These are phyloP conservation scores for Houttuynia cordata DNA, from an alignment of 164 flowering plant genomes.

Conservation along the genomic window DNA sequence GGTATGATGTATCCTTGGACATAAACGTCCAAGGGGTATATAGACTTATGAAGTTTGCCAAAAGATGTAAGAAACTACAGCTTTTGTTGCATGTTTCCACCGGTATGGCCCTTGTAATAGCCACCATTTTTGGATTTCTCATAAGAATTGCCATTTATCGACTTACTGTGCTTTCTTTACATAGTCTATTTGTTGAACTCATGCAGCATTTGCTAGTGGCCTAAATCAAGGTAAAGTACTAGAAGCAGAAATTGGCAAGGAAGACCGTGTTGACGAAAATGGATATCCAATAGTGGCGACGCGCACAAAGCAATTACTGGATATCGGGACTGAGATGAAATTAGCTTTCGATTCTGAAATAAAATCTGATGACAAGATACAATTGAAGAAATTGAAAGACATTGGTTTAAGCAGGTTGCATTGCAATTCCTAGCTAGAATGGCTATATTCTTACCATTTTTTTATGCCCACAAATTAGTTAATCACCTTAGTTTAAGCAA, in stretches of 20 bases:
- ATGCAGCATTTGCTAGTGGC: slow-evolving; percentile 85
- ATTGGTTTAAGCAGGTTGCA: slow-evolving; percentile 52
- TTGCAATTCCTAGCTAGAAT: no score
- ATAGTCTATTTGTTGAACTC: neutral
- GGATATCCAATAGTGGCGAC: slow-evolving; percentile 12
- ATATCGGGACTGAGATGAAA: slow-evolving; percentile 55
- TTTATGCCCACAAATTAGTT: no score
- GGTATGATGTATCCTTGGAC: slow-evolving; percentile 62
- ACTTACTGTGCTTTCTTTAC: neutral
- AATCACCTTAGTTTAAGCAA: slow-evolving; percentile 33
- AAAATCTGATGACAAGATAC: slow-evolving; percentile 17
- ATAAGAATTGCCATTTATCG: no score
- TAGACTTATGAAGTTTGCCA: slow-evolving; percentile 54
- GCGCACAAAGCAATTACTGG: slow-evolving; percentile 29
- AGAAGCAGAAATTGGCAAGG: slow-evolving; percentile 62
- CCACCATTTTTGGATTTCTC: no score
- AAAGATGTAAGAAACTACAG: slow-evolving; percentile 51
- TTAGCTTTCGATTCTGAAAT: slow-evolving; percentile 29
- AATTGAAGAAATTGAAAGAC: slow-evolving; percentile 55
- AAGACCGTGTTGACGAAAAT: slow-evolving; percentile 58
- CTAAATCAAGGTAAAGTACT: slow-evolving; percentile 70
- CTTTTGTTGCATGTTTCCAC: slow-evolving; percentile 77
- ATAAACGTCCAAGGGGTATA: slow-evolving; percentile 59
- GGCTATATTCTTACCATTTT: no score
- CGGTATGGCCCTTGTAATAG: slow-evolving; percentile 18